Evolutionary conservation across 495 filamentous ascomycete species (phyloP).

Genomic region (Melanomma pulvis-pyrius): DNA sequence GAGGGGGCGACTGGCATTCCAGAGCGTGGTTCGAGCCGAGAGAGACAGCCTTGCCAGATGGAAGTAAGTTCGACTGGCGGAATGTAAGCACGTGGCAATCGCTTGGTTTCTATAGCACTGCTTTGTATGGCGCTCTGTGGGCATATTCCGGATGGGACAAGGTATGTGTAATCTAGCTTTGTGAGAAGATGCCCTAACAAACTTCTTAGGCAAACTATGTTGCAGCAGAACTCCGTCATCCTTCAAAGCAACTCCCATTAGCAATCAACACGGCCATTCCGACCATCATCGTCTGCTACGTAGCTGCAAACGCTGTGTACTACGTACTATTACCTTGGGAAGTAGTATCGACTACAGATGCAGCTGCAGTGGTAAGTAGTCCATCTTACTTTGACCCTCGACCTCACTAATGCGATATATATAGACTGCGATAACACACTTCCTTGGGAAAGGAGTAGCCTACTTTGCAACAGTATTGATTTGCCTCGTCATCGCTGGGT

Average conservation of each 20-base stretch:
- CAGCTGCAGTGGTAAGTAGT: constrained; percentile 57
- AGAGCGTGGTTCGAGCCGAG: constrained; percentile 55
- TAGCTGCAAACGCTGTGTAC: constrained; percentile 57
- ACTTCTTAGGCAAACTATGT: constrained; percentile 57
- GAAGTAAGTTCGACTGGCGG: constrained; percentile 55
- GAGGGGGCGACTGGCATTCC: constrained; percentile 56
- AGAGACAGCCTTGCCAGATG: constrained; percentile 50
- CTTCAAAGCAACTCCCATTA: constrained; percentile 56
- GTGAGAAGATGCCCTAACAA: background rate
- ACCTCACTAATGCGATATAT: background rate
- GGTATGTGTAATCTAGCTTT: constrained; percentile 40
- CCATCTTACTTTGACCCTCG: background rate
- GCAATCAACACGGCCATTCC: constrained; percentile 60
- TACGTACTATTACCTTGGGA: constrained; percentile 61
- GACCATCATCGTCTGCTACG: constrained; percentile 58
- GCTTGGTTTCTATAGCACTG: constrained; percentile 57
- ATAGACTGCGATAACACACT: constrained; percentile 56
- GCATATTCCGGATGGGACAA: constrained; percentile 65
- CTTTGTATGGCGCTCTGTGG: constrained; percentile 60
- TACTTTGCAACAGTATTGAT: constrained; percentile 54
- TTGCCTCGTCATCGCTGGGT: constrained; percentile 57
- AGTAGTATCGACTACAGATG: constrained; percentile 55
- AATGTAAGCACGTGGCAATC: constrained; percentile 52
- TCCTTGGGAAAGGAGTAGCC: constrained; percentile 54
- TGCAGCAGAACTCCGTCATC: constrained; percentile 55